Base-by-base conservation (phyloP, 805 yeast genomes). In the Wickerhamiella slavikovae region DNA sequence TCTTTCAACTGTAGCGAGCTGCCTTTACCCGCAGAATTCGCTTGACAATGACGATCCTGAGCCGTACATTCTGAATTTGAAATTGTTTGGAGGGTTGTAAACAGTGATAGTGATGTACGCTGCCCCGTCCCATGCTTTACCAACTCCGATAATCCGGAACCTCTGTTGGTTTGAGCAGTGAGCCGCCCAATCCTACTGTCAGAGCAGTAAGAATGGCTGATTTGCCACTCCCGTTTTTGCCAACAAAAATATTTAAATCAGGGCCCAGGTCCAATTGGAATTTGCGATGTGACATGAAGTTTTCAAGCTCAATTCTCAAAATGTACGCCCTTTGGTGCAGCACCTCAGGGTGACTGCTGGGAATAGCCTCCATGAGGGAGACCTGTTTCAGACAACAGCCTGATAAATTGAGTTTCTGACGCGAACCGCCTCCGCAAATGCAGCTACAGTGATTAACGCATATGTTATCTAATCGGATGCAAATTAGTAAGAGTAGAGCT, bases 191-290 rank as follows among this genome's bases (percentile, higher is more conserved):
- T 2, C 93, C 85, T 4, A 80, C 72, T 5, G 83, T 69, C 2
- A 83, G 68, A 1, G 93, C 94, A 0, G 94, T 80, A 34, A 83
- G 54, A 12, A 83, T 64, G 1, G 95, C 92, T 45, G 79, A 67
- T 45, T 83, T 83, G 18, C 96, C 96, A 22, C 83, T 70, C 2
- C 96, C 96, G 44, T 83, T 83, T 33, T 73, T 61, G 15, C 96
- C 96, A 22, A 78, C 73, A 33, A 83, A 78, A 45, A 83, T 76
- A 48, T 82, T 83, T 40, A 83, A 60, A 31, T 71, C 67, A 1
- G 85, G 82, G 2, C 89, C 85, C 20, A 83, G 60, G 3, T 62
- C 64, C 6, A 89, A 52, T 32, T 68, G 70, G 43, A 89, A 78
- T 32, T 77, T 67, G 28, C 68, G 73, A 46, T 85, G 96, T 34